Base-by-base conservation (phyloP, 176 grass and related monocot genomes). In the Rhynchospora tenuis region DNA sequence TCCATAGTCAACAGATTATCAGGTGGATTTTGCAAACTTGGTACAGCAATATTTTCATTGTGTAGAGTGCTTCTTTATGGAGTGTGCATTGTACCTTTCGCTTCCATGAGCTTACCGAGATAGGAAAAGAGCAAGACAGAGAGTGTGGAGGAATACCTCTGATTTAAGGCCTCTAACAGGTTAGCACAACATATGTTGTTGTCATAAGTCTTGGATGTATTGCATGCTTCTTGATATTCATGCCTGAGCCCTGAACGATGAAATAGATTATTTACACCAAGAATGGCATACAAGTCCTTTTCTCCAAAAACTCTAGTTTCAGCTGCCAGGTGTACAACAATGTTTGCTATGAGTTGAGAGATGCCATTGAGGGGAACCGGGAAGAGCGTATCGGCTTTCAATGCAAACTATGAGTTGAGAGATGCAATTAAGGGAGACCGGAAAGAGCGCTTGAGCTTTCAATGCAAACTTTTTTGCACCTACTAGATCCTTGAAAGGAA, bases 251-350 rank as follows among this genome's bases (percentile, higher is more conserved):
- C n/a, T n/a, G n/a, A n/a, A n/a, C n/a, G n/a, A n/a, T n/a, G n/a
- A n/a, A n/a, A n/a, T n/a, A n/a, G n/a, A 82, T 77, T 91, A 88
- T 31, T 81, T 43, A 95, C 68, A 83, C 87, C 94, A 50, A 98
- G 87, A 83, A 98, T 93, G 52, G 87, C 84, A 60, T 98, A 98
- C 89, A 92, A 90, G 74, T 98, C 95, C 48, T 78, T 91, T 88
- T 98, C 92, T 62, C 92, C 95, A 75, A 64, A 83, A 73, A 95
- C 86, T 84, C 87, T 94, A 22, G 79, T 87, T 62, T 93, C 91
- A 13, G 95, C 78, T 54, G 95, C 93, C 85, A 93, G 91, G 85
- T 98, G 85, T 82, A 98, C 89, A 54, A 95, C 95, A 54, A 98
- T 67, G 2, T 89, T 95, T 7, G 95, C 78, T 2, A 95, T 87